Evolutionary conservation across 2,329 filamentous ascomycete genomes (phyloP).

Genomic region (Aspergillus oerlinghausenensis): DNA sequence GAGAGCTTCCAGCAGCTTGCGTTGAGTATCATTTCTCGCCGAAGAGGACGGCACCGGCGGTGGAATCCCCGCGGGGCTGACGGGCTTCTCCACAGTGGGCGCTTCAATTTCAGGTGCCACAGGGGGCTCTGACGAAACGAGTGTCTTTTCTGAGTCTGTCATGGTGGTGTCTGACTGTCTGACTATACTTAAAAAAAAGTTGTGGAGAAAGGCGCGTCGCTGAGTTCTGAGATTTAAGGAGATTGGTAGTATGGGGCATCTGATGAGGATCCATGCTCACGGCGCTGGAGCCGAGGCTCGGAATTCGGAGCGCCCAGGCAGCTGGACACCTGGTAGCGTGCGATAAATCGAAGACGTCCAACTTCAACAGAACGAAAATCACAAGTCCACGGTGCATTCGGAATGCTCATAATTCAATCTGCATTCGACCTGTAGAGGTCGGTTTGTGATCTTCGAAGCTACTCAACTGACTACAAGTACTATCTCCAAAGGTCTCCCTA

Average conservation of each 20-base stretch:
- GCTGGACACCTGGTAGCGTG: not conserved
- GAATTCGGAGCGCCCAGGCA: conserved; percentile 9
- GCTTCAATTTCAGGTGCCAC: conserved; percentile 14
- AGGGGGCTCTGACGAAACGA: conserved; percentile 10
- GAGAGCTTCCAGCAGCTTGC: conserved; percentile 24
- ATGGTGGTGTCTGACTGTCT: conserved; percentile 9
- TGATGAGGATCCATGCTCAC: not conserved
- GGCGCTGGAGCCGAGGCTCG: conserved; percentile 25
- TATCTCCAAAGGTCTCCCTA: not conserved
- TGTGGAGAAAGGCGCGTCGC: not conserved
- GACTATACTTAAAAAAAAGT: not conserved
- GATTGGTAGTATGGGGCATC: not conserved
- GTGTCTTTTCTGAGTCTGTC: conserved; percentile 16
- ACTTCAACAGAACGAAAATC: not conserved
- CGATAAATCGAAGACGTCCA: not conserved
- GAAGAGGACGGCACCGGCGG: conserved; percentile 4
- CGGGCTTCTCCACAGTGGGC: conserved; percentile 21
- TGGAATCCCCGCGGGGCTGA: conserved; percentile 12
- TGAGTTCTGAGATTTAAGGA: not conserved
- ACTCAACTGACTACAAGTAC: not conserved
- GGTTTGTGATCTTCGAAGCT: not conserved
- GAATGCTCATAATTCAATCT: not conserved
- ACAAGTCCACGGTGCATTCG: not conserved
- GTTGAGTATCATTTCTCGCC: conserved; percentile 9
- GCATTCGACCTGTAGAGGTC: not conserved